Evolutionary conservation across 2,329 filamentous ascomycete species (phyloP), one percentile per base, ranked within the genome.

Genomic region (Blastomyces percursus): DNA sequence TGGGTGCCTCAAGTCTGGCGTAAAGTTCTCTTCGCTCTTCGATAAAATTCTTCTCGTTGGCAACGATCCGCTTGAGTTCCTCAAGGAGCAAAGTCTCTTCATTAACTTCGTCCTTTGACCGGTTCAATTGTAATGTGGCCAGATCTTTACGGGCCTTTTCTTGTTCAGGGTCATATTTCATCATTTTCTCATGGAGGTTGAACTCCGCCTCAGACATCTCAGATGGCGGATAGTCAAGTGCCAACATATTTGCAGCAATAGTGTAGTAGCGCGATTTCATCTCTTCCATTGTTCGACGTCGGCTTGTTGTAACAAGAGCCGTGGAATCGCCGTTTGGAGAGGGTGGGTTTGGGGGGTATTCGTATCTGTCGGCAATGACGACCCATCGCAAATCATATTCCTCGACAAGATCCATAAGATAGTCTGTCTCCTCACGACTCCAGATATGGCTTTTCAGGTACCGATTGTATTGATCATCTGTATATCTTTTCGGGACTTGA

Each of bases 371-470:
- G 80, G 88, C 90, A 64, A 99, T 90, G 19, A 97, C 75, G 3
- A 93, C 83, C 91, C 94, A 99, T 67, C 94, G 87, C 64, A 96
- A 81, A 71, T 96, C 91, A 71, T 86, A 96, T 56, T 92, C 88
- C 63, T 82, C 82, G 16, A 85, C 89, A 44, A 93, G 73, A 2
- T 84, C 79, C 72, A 97, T 83, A 66, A 99, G 77, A 71, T 96
- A 96, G 72, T 96, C 91, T 9, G 94, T 99, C 76, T 99, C 94
- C 69, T 94, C 88, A 70, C 88, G 90, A 16, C 89, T 87, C 94
- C 94, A 99, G 68, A 93, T 86, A 16, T 84, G 79, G 71, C 81
- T 88, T 68, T 86, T 82, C 59, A 99, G 76, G 65, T 88, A 84
- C 63, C 85, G 81, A 64, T 87, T 83, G 76, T 99, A 99, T 73